These are phyloP conservation scores for Seiridium unicorne DNA, from an alignment of 2,329 filamentous ascomycete genomes.

Conservation along the genomic window DNA sequence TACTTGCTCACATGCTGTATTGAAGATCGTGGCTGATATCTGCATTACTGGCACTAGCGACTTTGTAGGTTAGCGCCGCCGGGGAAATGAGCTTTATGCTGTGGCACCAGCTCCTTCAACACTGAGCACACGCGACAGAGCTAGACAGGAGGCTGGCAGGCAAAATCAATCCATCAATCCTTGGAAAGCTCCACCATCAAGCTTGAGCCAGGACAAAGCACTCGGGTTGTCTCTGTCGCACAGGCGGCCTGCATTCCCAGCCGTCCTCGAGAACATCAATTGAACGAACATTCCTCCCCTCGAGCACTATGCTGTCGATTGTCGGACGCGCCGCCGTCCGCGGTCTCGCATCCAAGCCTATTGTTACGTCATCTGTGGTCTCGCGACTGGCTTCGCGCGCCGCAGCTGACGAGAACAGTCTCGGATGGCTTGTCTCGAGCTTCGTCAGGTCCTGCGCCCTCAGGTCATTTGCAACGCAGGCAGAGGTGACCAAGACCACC, in stretches of 20 bases:
- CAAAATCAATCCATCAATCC: background rate
- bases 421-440: background rate
- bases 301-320: conserved; percentile 37
- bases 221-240: background rate
- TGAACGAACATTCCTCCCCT: background rate
- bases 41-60: too few relatives aligned
- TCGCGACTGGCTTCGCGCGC: background rate
- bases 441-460: conserved; percentile 11
- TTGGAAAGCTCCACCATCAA: background rate
- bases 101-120: background rate
- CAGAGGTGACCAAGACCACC: conserved; percentile 20
- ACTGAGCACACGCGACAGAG: background rate
- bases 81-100: background rate
- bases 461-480: conserved; percentile 26
- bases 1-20: too few relatives aligned
- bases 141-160: background rate
- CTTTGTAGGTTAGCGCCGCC: background rate
- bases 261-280: background rate
- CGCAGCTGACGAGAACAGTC: background rate
- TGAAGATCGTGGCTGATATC: too few relatives aligned
- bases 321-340: conserved; percentile 37
- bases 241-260: background rate
- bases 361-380: conserved; percentile 17
- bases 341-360: conserved; percentile 24
- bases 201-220: background rate